Conservation (phyloP, 2,329 filamentous ascomycete species). For the Fusarium chlamydosporum region DNA sequence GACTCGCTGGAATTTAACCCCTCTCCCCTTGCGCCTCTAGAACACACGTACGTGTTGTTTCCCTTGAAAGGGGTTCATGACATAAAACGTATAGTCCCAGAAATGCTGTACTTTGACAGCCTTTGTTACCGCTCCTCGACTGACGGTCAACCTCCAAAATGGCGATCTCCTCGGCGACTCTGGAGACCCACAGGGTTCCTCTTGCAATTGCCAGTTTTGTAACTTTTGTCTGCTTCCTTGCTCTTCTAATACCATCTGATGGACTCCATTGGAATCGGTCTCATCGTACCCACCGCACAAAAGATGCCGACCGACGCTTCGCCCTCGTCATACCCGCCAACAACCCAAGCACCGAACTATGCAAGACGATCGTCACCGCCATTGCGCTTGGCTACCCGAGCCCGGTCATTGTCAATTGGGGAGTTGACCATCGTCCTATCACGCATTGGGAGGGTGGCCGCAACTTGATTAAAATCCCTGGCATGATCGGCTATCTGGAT, state of each 20-base stretch:
- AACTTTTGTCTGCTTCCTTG: not conserved
- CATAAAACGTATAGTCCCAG: not conserved
- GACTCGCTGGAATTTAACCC: not conserved
- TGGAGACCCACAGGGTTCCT: not conserved
- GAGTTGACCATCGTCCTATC: not conserved
- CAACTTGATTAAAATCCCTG: slow-evolving; percentile 16
- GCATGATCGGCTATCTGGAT: slow-evolving; percentile 22
- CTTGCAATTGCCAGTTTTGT: not conserved
- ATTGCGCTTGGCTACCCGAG: slow-evolving; percentile 24
- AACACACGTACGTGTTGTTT: not conserved
- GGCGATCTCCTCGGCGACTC: too few relatives aligned
- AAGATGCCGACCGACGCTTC: slow-evolving; percentile 14
- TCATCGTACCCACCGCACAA: not conserved
- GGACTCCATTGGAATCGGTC: not conserved
- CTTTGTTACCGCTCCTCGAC: not conserved
- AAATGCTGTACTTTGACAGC: not conserved
- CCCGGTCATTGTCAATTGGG: slow-evolving; percentile 25
- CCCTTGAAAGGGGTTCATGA: not conserved
- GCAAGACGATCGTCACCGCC: slow-evolving; percentile 18
- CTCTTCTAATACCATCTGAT: not conserved
- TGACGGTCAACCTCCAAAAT: not conserved
- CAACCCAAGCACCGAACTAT: slow-evolving; percentile 7
- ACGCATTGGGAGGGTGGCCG: slow-evolving; percentile 8
- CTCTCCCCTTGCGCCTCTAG: not conserved
- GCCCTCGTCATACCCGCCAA: slow-evolving; percentile 21